Percentiles rank a stretch among this genome's conserved stretches.
Evolutionary conservation across 371 early-diverging fungal genomes (phyloP).

Genomic region (Blakeslea trispora): DNA sequence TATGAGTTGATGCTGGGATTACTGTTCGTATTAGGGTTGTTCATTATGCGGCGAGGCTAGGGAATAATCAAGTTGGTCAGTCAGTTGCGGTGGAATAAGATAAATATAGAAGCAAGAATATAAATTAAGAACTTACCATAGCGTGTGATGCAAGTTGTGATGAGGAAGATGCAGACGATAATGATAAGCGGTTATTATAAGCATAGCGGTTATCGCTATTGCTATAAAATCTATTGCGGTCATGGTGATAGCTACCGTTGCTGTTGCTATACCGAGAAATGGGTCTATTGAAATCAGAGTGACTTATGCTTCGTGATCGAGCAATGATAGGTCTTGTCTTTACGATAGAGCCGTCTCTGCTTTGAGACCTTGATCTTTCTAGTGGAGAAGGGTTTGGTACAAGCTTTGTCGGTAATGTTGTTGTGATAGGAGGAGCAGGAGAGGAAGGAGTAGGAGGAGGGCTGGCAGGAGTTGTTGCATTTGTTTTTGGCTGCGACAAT

Average conservation of each 20-base stretch:
- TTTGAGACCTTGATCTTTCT: slow-evolving; percentile 20
- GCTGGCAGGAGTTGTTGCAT: slow-evolving; percentile 3
- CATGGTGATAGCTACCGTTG: slow-evolving; percentile 13
- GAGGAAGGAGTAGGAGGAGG: background rate
- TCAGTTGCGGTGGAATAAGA: background rate
- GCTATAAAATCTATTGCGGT: slow-evolving; percentile 15
- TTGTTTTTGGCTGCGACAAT: slow-evolving; percentile 18
- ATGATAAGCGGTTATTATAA: slow-evolving; percentile 1
- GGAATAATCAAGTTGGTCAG: background rate
- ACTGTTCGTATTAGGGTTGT: slow-evolving; percentile 6
- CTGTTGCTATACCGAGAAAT: slow-evolving; percentile 21
- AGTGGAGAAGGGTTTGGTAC: background rate
- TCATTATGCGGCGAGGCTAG: slow-evolving; percentile 31
- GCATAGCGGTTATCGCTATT: slow-evolving; percentile 8
- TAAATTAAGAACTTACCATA: slow-evolving; percentile 11
- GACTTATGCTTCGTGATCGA: slow-evolving; percentile 31
- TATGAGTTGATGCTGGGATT: slow-evolving; percentile 16
- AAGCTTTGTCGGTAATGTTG: slow-evolving; percentile 8
- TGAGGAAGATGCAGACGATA: slow-evolving; percentile 5
- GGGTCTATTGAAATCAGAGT: slow-evolving; percentile 22
- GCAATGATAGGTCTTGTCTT: slow-evolving; percentile 17
- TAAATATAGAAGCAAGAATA: too few relatives aligned
- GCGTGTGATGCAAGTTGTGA: slow-evolving; percentile 3
- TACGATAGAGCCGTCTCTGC: slow-evolving; percentile 11
- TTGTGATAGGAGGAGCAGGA: background rate